phyloP scores from a whole-genome alignment of 495 filamentous ascomycete genomes.

The Xylaria venustula region DNA sequence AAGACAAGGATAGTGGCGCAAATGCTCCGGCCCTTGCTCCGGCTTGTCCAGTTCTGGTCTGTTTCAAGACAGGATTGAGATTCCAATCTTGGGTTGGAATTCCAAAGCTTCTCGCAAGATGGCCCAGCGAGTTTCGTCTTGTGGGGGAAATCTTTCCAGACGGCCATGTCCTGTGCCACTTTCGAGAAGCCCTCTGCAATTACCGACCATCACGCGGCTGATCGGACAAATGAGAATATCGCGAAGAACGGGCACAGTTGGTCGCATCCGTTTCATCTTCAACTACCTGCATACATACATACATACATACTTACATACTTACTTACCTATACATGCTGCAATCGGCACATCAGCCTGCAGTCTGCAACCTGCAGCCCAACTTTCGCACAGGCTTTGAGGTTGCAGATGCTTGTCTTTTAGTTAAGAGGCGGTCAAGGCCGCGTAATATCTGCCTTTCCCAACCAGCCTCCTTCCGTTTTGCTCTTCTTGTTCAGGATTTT shows the following conservation, averaged over 20 bases:
- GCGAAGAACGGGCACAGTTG: neutral
- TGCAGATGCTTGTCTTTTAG: constrained; percentile 1
- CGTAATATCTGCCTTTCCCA: neutral
- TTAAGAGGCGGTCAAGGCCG: constrained; percentile 1
- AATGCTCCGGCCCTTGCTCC: constrained; percentile 10
- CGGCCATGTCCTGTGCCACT: neutral
- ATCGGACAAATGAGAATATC: neutral
- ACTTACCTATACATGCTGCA: too few relatives aligned
- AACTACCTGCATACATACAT: neutral
- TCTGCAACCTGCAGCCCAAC: neutral
- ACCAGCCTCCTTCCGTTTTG: too few relatives aligned
- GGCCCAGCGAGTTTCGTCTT: neutral
- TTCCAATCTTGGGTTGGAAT: neutral
- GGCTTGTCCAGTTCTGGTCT: neutral
- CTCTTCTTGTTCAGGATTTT: neutral
- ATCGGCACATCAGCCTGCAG: neutral
- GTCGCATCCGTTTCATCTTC: constrained; percentile 2
- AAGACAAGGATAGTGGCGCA: neutral
- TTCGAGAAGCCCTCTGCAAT: neutral
- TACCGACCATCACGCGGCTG: neutral
- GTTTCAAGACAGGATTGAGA: constrained; percentile 1
- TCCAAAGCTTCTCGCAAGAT: neutral
- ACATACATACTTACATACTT: too few relatives aligned
- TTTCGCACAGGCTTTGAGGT: neutral
- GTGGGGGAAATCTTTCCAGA: too few relatives aligned